These are phyloP conservation scores for Corylus heterophylla DNA, from an alignment of 306 rosid genomes.

Conservation along the genomic window DNA sequence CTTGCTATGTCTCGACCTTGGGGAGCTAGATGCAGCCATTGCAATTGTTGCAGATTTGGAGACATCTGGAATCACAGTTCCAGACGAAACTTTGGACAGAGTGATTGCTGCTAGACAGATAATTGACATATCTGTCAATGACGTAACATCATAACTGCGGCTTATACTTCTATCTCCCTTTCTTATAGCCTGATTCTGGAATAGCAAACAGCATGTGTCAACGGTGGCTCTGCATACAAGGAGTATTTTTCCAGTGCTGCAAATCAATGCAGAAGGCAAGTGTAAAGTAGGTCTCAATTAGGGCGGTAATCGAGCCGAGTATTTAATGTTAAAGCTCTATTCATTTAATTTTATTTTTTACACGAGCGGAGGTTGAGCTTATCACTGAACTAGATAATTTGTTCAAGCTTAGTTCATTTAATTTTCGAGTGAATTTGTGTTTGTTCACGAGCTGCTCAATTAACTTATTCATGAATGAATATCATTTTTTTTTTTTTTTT, in stretches of 20 bases:
- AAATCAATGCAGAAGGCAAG: not conserved
- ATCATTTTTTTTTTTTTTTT: too few species aligned
- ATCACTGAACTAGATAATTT: too few species aligned
- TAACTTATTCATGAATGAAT: too few species aligned
- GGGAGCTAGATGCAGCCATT: constrained; percentile 93
- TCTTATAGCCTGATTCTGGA: not conserved
- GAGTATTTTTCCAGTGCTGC: not conserved
- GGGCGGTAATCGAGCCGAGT: too few species aligned
- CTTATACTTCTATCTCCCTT: not conserved
- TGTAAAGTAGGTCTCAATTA: not conserved
- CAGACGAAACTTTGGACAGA: constrained; percentile 80
- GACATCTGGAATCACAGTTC: constrained; percentile 72
- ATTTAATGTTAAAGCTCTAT: too few species aligned
- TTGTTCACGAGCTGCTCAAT: too few species aligned
- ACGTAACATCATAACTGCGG: constrained; percentile 10
- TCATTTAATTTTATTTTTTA: too few species aligned
- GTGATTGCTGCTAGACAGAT: constrained; percentile 69
- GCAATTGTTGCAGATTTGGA: constrained; percentile 92
- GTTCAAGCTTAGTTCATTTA: too few species aligned
- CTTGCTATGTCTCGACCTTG: constrained; percentile 72
- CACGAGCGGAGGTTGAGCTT: too few species aligned
- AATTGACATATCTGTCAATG: constrained; percentile 27
- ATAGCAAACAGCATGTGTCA: not conserved
- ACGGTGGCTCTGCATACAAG: not conserved
- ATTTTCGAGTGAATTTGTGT: too few species aligned